Evolutionary conservation across 1,284 basidiomycete species (phyloP), one percentile per base, ranked within the genome.

Genomic region (Apiotrichum akiyoshidainum): DNA sequence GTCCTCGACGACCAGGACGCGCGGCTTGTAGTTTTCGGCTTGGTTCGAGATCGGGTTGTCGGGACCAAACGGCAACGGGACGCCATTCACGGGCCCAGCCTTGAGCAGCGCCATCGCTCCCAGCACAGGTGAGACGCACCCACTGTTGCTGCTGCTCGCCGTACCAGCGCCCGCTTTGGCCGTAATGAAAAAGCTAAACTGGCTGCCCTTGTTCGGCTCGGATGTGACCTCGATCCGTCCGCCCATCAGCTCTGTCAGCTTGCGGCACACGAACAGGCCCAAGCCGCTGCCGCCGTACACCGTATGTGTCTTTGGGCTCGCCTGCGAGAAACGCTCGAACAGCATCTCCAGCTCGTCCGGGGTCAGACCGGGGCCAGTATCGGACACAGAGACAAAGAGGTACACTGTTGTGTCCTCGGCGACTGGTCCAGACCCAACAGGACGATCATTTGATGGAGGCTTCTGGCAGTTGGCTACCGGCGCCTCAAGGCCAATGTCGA

Each of bases 171-270:
- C 26, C 26, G 52, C 17, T 21, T 33, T 16, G 53, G 48, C 46
- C 9, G 51, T 26, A 57, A 75, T 61, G 57, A 65, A 75, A 60
- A 75, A 73, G 13, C 67, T 65, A 64, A 75, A 75, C 13, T 70
- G 91, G 59, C 52, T 58, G 11, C 69, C 69, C 34, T 60, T 44
- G 13, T 64, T 65, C 1, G 59, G 40, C 50, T 59, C 55, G 48
- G 59, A 62, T 17, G 46, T 47, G 22, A 68, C 67, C 42, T 66
- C 63, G 57, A 70, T 70, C 8, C 60, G 60, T 1, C 69, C 69
- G 40, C 66, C 61, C 65, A 70, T 61, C 21, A 52, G 58, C 55
- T 70, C 67, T 5, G 65, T 59, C 26, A 70, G 44, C 44, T 65
- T 62, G 39, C 67, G 61, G 46, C 65, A 68, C 8, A 71, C 64